A percentile compares a stretch with the other conserved stretches of the same genome.
phyloP scores from a whole-genome alignment of 2,329 filamentous ascomycete species.

The Leptographium flavum region DNA sequence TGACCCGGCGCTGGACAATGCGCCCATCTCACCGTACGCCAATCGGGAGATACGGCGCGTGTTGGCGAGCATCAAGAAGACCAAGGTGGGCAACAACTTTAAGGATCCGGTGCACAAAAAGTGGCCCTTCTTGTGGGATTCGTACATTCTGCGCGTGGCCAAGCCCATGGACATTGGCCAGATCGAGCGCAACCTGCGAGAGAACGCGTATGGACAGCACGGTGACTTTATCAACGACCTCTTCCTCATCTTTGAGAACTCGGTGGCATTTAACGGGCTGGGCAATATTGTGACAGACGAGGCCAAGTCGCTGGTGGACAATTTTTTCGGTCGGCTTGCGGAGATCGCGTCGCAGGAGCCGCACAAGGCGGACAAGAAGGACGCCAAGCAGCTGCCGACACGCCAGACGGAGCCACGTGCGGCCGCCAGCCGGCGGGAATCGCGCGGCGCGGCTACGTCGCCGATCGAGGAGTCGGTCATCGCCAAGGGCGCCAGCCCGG shows the following conservation, averaged over 20 bases:
- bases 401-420: conserved; percentile 31
- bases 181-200: conserved; percentile 69
- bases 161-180: conserved; percentile 73
- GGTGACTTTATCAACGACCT: conserved; percentile 63
- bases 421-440: conserved; percentile 20
- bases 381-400: conserved; percentile 30
- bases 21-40: conserved; percentile 43
- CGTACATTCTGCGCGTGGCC: conserved; percentile 53
- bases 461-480: conserved; percentile 14
- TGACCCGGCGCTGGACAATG: conserved; percentile 27
- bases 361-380: conserved; percentile 46
- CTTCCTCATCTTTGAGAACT: conserved; percentile 65
- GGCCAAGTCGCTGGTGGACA: conserved; percentile 40
- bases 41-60: conserved; percentile 49
- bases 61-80: conserved; percentile 69
- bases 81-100: conserved; percentile 65
- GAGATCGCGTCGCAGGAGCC: conserved; percentile 37
- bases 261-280: conserved; percentile 67
- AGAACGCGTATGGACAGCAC: conserved; percentile 51
- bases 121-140: conserved; percentile 61
- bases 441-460: conserved; percentile 16
- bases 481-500: conserved; percentile 19
- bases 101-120: conserved; percentile 62
- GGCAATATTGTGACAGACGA: conserved; percentile 56
- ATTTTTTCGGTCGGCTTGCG: conserved; percentile 31